Base-by-base conservation (phyloP, 83 land plant species). In the Picea engelmannii region DNA sequence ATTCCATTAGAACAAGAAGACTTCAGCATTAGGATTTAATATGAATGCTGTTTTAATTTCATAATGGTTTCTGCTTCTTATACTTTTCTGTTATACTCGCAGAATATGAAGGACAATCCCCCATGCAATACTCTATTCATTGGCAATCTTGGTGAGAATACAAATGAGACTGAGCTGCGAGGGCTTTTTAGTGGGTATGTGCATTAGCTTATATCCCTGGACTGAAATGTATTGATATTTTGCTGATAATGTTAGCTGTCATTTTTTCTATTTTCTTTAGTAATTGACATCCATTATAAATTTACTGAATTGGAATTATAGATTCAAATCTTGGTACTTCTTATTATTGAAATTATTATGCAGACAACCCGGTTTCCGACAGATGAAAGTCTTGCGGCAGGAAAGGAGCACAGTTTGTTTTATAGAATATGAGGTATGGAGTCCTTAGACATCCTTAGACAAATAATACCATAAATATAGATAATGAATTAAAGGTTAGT, bases 121-220 rank as follows among this genome's bases (percentile, higher is more conserved):
- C 99, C 99, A 55, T 98, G 99, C 86, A 98, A 98, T 84, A 98
- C 99, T 17, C 88, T 98, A 65, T 98, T 98, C 75, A 91, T 98
- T 83, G 99, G 99, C 52, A 98, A 98, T 83, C 93, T 98, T 73
- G 99, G 99, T 35, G 99, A 96, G 81, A 87, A 85, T 62, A 87
- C 96, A 17, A 94, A 84, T 83, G 99, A 98, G 81, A 94, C 92
- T 66, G 99, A 96, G 78, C 83, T 98, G 38, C 91, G 95, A 82
- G 92, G 94, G 16, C 86, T 98, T 66, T 96, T 98, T 76, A 92
- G 91, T 79, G 82, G 82, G 99, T 94, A 93, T 61, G 42, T 15
- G 23, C 25, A 78, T 27, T 18, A 58, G n/a, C 18, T 78, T 58
- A 21, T 55, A 4, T 78, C 31, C 52, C 9, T 9, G 2, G 1